Evolutionary conservation across 2,329 filamentous ascomycete genomes (phyloP), one percentile per base, ranked within the genome.

Genomic region (Aspergillus terreus): DNA sequence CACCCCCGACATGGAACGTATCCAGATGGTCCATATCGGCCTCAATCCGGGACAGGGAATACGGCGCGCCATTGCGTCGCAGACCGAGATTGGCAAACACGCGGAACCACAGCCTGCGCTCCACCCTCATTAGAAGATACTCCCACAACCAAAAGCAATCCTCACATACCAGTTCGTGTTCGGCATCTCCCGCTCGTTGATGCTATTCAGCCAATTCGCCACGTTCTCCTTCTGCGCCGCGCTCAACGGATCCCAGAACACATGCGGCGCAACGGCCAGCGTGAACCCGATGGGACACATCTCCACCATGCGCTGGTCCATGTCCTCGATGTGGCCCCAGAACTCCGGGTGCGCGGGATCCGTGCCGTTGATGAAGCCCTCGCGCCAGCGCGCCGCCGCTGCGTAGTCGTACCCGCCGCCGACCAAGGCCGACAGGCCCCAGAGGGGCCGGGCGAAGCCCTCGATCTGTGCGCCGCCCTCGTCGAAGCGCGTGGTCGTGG

Each of bases 261-360:
- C 78, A 75, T 67, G 71, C 25, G 78, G 76, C 32, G 84, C 86
- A 47, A 90, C 84, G 30, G 86, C 87, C 48, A 92, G 75, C 1
- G 87, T 82, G 62, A 84, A 92, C 0, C 88, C 88, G 52, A 92
- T 78, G 1, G 88, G 87, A 64, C 87, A 91, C 79, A 90, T 89
- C 67, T 92, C 88, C 2, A 92, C 88, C 88, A 92, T 92, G 23
- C 88, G 77, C 74, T 92, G 88, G 63, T 92, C 88, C 51, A 86
- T 84, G 63, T 91, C 87, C 58, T 84, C 79, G 57, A 88, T 86
- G 50, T 82, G 84, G 0, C 87, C 88, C 88, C 88, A 92, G 63
- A 85, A 92, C 69, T 91, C 88, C 0, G 81, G 77, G 52, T 75
- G 82, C 42, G 83, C 76, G 0, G 87, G 87, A 60, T 92, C 82